Evolutionary conservation across 106 monocot genomes (phyloP).

Genomic region (Phalaenopsis aphrodite): DNA sequence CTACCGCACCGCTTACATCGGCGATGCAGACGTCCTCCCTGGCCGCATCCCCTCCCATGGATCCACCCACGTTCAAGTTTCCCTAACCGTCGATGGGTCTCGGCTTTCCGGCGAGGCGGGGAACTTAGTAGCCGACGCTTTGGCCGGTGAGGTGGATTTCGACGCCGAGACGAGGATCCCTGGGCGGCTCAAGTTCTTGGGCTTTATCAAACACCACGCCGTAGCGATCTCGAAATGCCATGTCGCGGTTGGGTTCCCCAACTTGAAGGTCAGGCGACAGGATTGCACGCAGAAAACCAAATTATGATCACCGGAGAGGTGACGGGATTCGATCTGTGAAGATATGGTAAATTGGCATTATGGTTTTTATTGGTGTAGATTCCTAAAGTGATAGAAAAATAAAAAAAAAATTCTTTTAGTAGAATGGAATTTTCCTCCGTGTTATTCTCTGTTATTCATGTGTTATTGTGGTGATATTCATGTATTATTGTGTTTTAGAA

Average conservation of each 20-base stretch:
- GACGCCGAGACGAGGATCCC: constrained; percentile 28
- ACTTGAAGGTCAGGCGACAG: constrained; percentile 23
- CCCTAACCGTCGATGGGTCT: constrained; percentile 27
- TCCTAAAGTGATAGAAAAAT: too few species aligned
- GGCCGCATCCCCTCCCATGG: constrained; percentile 44
- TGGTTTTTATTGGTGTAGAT: too few species aligned
- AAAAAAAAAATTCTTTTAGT: too few species aligned
- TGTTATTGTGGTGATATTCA: too few species aligned
- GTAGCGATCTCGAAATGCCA: constrained; percentile 38
- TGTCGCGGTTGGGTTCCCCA: constrained; percentile 24
- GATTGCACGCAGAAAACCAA: constrained; percentile 21
- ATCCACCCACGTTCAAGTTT: constrained; percentile 10
- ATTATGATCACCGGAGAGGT: not conserved
- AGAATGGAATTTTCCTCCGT: too few species aligned
- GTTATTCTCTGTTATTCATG: too few species aligned
- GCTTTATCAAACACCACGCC: constrained; percentile 32
- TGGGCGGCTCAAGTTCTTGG: constrained; percentile 32
- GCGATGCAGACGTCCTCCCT: constrained; percentile 33
- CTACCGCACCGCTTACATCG: constrained; percentile 37
- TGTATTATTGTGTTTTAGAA: too few species aligned
- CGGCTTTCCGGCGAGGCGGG: constrained; percentile 13
- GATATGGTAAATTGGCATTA: too few species aligned
- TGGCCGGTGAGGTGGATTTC: constrained; percentile 23
- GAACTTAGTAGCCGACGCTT: constrained; percentile 22
- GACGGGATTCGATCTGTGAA: too few species aligned